phyloP scores from a whole-genome alignment of 495 filamentous ascomycete genomes.

The Evernia prunastri region DNA sequence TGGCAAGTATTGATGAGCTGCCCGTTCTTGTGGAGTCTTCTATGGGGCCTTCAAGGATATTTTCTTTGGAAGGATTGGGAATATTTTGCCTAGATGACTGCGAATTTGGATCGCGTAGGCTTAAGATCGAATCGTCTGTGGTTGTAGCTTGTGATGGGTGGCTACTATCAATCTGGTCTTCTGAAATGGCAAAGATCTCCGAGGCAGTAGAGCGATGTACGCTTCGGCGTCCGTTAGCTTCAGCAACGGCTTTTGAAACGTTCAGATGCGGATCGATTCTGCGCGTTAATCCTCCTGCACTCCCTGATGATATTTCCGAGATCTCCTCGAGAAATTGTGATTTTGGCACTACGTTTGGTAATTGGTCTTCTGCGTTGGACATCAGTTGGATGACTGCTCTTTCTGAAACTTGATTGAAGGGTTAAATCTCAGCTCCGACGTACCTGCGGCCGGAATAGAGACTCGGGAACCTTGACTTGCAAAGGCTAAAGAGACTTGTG shows the following conservation, averaged over 20 bases:
- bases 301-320: conserved; percentile 5
- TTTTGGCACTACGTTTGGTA: not conserved
- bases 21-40: not conserved
- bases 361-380: not conserved
- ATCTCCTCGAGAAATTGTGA: not conserved
- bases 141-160: conserved; percentile 22
- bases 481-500: conserved; percentile 8
- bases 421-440: not conserved
- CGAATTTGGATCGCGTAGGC: conserved; percentile 16
- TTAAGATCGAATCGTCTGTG: conserved; percentile 19
- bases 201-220: not conserved
- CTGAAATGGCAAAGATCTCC: conserved; percentile 1
- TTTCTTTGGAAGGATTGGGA: not conserved
- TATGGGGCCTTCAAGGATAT: not conserved
- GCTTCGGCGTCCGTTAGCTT: not conserved
- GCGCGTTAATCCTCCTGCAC: not conserved
- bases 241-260: not conserved
- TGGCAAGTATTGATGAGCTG: conserved; percentile 1
- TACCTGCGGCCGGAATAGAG: conserved; percentile 8
- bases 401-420: not conserved
- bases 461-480: conserved; percentile 8
- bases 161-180: conserved; percentile 1
- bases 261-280: not conserved
- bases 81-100: conserved; percentile 3
- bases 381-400: not conserved